Evolutionary conservation across 192 early-diverging fungal species (phyloP), one percentile per base, ranked within the genome.

Genomic region (Backusella circina): DNA sequence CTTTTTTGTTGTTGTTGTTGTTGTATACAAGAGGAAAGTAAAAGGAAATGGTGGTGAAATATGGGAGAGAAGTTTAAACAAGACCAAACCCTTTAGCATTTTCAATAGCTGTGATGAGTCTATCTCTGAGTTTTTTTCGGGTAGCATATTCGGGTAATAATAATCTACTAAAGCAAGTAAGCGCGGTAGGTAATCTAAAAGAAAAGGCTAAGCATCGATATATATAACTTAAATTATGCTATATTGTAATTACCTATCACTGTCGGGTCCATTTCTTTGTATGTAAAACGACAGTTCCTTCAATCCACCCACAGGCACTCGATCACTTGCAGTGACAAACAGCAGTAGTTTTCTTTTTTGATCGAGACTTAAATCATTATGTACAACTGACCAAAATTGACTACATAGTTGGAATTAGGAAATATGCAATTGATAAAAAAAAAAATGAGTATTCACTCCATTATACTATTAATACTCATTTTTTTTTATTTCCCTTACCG

Each of bases 1-100:
- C 26, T n/a, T 54, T 54, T 54, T 54, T 54, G 26, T 26, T 28
- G 10, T 44, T 8, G 41, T 12, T 10, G 23, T 31, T 32, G 18
- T 16, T 71, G 13, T 39, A 28, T 47, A 47, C 28, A 47, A 38
- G 23, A 4, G 36, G 32, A 67, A 67, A 47, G 16, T 6, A 16
- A 47, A 47, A 47, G 16, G 44, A n/a, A 16, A 47, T 47, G 16
- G 5, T 35, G 28, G 26, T 44, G n/a, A 70, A 16, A 50, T 13
- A 0, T 44, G 39, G 23, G 30, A 23, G 44, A 3, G 28, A 12
- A 7, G 32, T 35, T 82, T 86, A 98, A 0, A 96, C 92, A 39
- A 98, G 84, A 1, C 97, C 97, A 90, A 98, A 98, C 1, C 95
- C 97, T 79, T 94, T 90, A 23, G 92, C 90, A 74, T 98, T 97